Evolutionary conservation across 805 yeast genomes (phyloP), one percentile per base, ranked within the genome.

Genomic region (Kuraishia piskuri): DNA sequence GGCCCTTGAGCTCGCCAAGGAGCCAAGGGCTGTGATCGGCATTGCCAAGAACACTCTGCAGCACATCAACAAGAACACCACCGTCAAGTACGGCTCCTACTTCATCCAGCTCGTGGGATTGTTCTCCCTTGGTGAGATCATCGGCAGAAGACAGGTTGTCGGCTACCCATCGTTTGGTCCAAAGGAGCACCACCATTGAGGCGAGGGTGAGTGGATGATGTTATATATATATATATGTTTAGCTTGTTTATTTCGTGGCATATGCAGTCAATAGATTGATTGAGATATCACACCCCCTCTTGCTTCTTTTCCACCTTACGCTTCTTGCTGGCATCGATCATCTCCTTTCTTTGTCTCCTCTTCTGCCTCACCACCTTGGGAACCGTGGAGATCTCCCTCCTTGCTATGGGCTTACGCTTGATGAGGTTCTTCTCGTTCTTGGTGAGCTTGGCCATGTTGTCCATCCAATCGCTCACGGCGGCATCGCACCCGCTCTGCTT

Each of bases 91-190:
- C 68, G 85, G 86, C 62, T 85, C 91, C 44, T 83, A 82, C 72
- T 84, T 83, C 61, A 73, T 90, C 61, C 99, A 94, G 75, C 73
- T 92, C 53, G 76, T 88, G 60, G 99, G 97, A 59, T 79, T 91
- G 69, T 94, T 90, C 74, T 83, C 97, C 24, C 78, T 92, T 49
- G 99, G 99, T 68, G 99, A 94, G 79, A 83, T 91, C 62, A 79
- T 94, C 66, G 99, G 99, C 67, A 90, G 98, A 79, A 87, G 98
- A 78, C 83, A 88, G 65, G 63, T 94, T 56, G 88, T 90, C 66
- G 97, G 97, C 61, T 92, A 94, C 79, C 88, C 88, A 66, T 65
- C 77, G 19, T 77, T 71, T 61, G 83, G 82, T 57, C 81, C 79
- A 68, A 57, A 72, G 63, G 69, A 50, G 37, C 48, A 44, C 40